Evolutionary conservation across 345 rosid species (phyloP).

Genomic region (Corchorus capsularis): DNA sequence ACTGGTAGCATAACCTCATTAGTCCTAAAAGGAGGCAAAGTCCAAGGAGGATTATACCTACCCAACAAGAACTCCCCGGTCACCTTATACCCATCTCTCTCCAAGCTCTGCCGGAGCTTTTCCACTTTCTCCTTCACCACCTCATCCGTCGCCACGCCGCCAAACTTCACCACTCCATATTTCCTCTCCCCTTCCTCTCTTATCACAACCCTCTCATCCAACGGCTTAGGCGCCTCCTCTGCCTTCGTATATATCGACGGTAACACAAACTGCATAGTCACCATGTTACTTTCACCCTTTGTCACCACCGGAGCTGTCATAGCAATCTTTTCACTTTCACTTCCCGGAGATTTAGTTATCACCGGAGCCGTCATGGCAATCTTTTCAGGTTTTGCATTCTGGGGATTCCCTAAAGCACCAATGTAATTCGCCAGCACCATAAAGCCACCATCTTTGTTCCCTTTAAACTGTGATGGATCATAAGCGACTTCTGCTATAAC

Average conservation of each 20-base stretch:
- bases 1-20: conserved; percentile 81
- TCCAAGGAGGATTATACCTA: conserved; percentile 94
- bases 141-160: conserved; percentile 59
- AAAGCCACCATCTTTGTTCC: conserved; percentile 81
- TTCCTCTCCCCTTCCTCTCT: conserved; percentile 67
- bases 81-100: conserved; percentile 71
- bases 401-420: conserved; percentile 76
- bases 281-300: conserved; percentile 45
- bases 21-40: conserved; percentile 72
- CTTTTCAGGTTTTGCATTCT: conserved; percentile 70
- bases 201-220: conserved; percentile 82
- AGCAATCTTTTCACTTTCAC: conserved; percentile 58
- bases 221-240: conserved; percentile 86
- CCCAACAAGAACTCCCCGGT: conserved; percentile 70
- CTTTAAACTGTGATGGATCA: conserved; percentile 63
- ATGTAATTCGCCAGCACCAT: conserved; percentile 69
- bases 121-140: conserved; percentile 71
- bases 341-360: conserved; percentile 44
- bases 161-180: conserved; percentile 73
- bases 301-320: conserved; percentile 94
- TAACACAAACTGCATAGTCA: conserved; percentile 87
- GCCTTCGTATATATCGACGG: conserved; percentile 66
- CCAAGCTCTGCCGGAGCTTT: conserved; percentile 61
- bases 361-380: conserved; percentile 86
- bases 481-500: conserved; percentile 79